phyloP scores from a whole-genome alignment of 2,329 filamentous ascomycete species.

The Calonectria leucothoes region DNA sequence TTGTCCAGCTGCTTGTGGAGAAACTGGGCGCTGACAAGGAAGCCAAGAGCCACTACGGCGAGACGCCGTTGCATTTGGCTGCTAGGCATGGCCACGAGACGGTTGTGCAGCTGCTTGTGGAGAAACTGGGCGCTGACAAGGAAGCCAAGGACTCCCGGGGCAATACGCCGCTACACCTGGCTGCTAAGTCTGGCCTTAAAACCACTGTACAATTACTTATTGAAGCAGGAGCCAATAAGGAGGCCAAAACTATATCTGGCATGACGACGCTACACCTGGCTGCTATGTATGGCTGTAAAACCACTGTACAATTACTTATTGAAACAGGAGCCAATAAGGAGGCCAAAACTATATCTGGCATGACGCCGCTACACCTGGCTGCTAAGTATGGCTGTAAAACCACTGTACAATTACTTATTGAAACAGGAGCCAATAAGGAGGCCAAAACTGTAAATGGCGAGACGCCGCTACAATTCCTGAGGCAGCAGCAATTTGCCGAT shows the following conservation, averaged over 20 bases:
- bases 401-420: not conserved
- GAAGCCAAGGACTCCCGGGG: too few relatives aligned
- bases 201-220: not conserved
- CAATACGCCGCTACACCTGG: too few relatives aligned
- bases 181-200: too few relatives aligned
- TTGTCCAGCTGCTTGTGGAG: not conserved
- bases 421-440: not conserved
- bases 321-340: not conserved
- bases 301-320: not conserved
- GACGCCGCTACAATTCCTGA: too few relatives aligned
- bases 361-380: not conserved
- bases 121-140: too few relatives aligned
- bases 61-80: too few relatives aligned
- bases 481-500: too few relatives aligned
- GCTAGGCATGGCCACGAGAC: too few relatives aligned
- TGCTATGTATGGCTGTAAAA: too few relatives aligned
- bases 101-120: too few relatives aligned
- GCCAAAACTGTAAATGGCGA: too few relatives aligned
- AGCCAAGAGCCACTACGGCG: not conserved
- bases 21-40: not conserved
- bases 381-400: rapidly evolving
- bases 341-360: not conserved
- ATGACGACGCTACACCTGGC: not conserved
- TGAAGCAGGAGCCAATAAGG: not conserved
- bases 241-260: not conserved